A percentile compares a stretch with the other conserved stretches of the same genome.
phyloP scores from a whole-genome alignment of 1,284 basidiomycete species.

The Erythrobasidium hasegawianum region DNA sequence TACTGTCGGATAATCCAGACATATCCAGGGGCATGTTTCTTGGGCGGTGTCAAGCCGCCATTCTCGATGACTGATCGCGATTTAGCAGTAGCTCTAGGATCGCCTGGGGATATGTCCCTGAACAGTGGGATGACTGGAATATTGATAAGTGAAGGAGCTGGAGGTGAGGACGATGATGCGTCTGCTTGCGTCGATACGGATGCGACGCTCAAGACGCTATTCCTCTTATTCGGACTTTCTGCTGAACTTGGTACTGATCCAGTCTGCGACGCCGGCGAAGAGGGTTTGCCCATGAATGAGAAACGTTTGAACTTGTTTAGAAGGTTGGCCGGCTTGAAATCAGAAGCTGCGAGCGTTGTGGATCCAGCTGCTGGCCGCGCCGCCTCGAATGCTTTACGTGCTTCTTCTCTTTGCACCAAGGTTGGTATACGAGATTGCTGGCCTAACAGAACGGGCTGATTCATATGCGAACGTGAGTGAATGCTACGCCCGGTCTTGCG shows the following conservation, averaged over 20 bases:
- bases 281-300: conserved; percentile 23
- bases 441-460: conserved; percentile 32
- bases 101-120: not conserved
- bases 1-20: conserved; percentile 77
- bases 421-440: conserved; percentile 9
- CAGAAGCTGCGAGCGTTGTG: not conserved
- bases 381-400: not conserved
- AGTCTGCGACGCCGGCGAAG: not conserved
- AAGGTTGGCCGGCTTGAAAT: conserved; percentile 26
- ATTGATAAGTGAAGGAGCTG: not conserved
- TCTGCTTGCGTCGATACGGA: not conserved
- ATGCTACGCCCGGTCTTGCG: not conserved
- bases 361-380: conserved; percentile 2
- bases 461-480: conserved; percentile 3
- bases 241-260: not conserved
- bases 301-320: conserved; percentile 40
- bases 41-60: not conserved
- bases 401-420: conserved; percentile 1
- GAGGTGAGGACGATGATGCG: conserved; percentile 10
- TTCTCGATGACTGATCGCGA: not conserved
- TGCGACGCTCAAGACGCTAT: not conserved
- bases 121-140: conserved; percentile 30
- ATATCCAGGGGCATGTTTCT: conserved; percentile 52
- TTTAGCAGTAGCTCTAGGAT: not conserved
- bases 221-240: not conserved